Percentiles rank a stretch among this genome's conserved stretches.
Evolutionary conservation across 768 basidiomycete genomes (phyloP).

Genomic region (Agrocybe pediades): DNA sequence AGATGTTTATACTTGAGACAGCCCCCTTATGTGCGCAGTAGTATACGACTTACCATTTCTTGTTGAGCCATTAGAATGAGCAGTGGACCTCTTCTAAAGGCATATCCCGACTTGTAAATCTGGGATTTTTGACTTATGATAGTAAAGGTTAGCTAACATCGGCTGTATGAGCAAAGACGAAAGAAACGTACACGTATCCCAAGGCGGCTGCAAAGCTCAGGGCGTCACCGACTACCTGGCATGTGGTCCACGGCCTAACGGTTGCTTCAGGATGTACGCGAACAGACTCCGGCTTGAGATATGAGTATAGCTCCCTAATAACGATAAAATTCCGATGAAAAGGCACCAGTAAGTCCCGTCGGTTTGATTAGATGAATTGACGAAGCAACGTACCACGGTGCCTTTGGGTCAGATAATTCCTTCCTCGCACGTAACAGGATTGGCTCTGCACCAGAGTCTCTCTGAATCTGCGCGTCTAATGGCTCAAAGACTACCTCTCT

Average conservation of each 20-base stretch:
- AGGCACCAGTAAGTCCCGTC: neutral
- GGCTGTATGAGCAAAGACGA: neutral
- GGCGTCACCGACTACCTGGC: conserved; percentile 78
- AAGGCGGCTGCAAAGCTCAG: conserved; percentile 79
- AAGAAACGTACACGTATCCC: conserved; percentile 63
- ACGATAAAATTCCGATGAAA: conserved; percentile 1
- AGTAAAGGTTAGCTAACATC: conserved; percentile 4
- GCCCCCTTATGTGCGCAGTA: neutral
- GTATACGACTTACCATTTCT: conserved; percentile 59
- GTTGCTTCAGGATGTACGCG: conserved; percentile 86
- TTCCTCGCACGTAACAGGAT: conserved; percentile 73
- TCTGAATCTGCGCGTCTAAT: conserved; percentile 62
- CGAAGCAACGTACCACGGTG: conserved; percentile 59
- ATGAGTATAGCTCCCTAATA: conserved; percentile 74
- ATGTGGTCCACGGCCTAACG: conserved; percentile 82
- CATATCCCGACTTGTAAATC: conserved; percentile 80
- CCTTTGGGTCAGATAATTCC: conserved; percentile 62
- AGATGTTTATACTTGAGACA: neutral
- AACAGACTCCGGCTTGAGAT: conserved; percentile 82
- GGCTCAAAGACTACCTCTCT: conserved; percentile 86
- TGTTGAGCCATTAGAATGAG: conserved; percentile 86
- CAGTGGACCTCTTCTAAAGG: conserved; percentile 69
- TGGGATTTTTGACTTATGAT: conserved; percentile 59
- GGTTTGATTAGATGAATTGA: neutral
- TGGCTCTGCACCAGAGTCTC: conserved; percentile 65